Evolutionary conservation across 108 stramenopile species (phyloP).

Genomic region (Cyclostephanos tholiformis): DNA sequence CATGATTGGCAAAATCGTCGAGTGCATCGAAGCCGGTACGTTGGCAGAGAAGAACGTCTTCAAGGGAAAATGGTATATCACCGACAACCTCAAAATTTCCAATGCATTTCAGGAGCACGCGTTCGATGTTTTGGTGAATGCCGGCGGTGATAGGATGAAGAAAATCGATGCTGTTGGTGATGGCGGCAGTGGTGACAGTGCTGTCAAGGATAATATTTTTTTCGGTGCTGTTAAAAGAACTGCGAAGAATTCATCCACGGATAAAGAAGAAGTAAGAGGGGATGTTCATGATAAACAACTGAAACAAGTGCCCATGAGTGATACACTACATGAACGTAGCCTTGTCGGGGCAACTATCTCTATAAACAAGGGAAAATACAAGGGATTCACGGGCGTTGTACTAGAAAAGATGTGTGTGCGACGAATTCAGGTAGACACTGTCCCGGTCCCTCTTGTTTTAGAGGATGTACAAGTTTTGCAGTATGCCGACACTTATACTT

Average conservation of each 20-base stretch:
- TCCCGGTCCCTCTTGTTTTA: not conserved
- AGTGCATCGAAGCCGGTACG: not conserved
- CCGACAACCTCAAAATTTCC: conserved; percentile 14
- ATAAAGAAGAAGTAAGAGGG: not conserved
- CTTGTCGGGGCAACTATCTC: conserved; percentile 15
- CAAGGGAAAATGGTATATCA: conserved; percentile 19
- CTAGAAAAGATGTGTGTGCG: not conserved
- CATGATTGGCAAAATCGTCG: conserved; percentile 2
- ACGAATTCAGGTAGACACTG: conserved; percentile 8
- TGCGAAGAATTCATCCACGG: not conserved
- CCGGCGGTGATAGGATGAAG: not conserved
- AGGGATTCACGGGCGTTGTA: conserved; percentile 8
- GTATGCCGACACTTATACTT: not conserved
- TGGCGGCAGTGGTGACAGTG: conserved; percentile 2
- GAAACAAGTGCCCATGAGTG: not conserved
- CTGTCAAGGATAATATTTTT: not conserved
- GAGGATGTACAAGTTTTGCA: conserved; percentile 15
- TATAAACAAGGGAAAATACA: not conserved
- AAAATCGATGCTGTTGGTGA: not conserved
- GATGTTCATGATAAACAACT: not conserved
- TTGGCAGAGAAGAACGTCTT: not conserved
- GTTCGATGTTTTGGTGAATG: conserved; percentile 13
- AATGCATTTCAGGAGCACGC: conserved; percentile 10
- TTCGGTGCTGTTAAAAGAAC: not conserved
- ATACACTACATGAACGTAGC: too few relatives aligned